Base-by-base conservation (phyloP, 345 rosid species). In the Litchi chinensis region DNA sequence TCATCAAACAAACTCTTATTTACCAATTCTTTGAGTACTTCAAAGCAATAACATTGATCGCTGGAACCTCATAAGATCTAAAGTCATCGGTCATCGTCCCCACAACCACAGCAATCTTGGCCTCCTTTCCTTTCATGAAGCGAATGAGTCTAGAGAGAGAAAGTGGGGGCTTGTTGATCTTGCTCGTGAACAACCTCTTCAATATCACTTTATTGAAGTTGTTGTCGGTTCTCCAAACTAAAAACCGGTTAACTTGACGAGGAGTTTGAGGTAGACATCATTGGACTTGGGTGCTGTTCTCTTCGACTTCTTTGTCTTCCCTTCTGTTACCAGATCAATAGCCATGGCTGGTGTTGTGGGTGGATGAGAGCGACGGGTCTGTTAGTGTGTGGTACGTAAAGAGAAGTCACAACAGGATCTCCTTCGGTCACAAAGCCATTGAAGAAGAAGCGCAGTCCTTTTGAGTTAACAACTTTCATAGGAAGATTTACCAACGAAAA, bases 181-280 rank as follows among this genome's bases (percentile, higher is more conserved):
- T 94, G 88, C 98, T 93, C 99, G 93, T 97, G 77, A 97, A 94
- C 71, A 97, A 81, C 78, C 98, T 90, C 92, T 94, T 93, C 89
- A 97, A 77, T 22, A 97, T 89, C 86, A 97, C 98, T 0, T 90
- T 92, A 85, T 92, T 92, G 92, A 97, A 97, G 81, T 87, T 92
- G 89, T 98, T 97, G 5, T 88, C 85, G 0, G 97, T 93, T 76
- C 99, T 92, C 85, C 99, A 86, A 19, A 92, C 98, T 15, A 97
- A 80, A 87, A 97, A 94, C 39, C 94, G 87, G 81, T 94, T 9
- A 97, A 97, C 98, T 97, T 97, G 76, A 97, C 98, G 80, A 85
- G 88, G 19, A 97, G 98, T 26, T 26, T 26, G 28, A 26, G 28
- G 1, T 26, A 26, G 28, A 26, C 1, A 26, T 26, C 28, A 26